Evolutionary conservation across 2,329 filamentous ascomycete species (phyloP).

Genomic region (Colletotrichum gigasporum): DNA sequence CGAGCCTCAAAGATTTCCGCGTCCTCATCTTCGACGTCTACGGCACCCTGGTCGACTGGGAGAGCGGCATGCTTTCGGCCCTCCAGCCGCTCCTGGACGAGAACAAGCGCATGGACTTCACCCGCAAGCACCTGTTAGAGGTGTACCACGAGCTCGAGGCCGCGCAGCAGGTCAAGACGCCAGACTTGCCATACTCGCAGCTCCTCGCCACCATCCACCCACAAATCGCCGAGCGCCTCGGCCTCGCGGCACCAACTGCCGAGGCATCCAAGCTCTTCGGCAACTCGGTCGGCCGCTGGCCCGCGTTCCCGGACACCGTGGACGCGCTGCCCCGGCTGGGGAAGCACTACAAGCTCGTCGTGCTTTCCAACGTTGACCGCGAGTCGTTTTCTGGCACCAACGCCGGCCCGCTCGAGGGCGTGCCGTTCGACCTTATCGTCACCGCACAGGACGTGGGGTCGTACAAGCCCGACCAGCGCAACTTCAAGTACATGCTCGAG

Average conservation of each 20-base stretch:
- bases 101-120: conserved; percentile 38
- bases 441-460: conserved; percentile 77
- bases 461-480: conserved; percentile 74
- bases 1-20: conserved; percentile 39
- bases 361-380: conserved; percentile 67
- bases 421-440: conserved; percentile 68
- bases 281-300: conserved; percentile 61
- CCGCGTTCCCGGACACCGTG: conserved; percentile 68
- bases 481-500: conserved; percentile 73
- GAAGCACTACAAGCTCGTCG: conserved; percentile 64
- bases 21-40: conserved; percentile 81
- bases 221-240: conserved; percentile 54
- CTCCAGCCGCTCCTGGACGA: conserved; percentile 60
- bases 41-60: conserved; percentile 84
- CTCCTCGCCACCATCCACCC: conserved; percentile 62
- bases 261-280: conserved; percentile 60
- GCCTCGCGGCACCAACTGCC: conserved; percentile 44
- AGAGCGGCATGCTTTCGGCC: conserved; percentile 67
- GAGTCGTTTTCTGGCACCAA: conserved; percentile 57
- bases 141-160: conserved; percentile 55
- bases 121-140: conserved; percentile 50
- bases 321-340: conserved; percentile 59
- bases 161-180: conserved; percentile 62
- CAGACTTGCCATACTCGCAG: conserved; percentile 66
- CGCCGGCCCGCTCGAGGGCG: conserved; percentile 55